phyloP scores from a whole-genome alignment of 768 basidiomycete species.

The Trametes meyenii region DNA sequence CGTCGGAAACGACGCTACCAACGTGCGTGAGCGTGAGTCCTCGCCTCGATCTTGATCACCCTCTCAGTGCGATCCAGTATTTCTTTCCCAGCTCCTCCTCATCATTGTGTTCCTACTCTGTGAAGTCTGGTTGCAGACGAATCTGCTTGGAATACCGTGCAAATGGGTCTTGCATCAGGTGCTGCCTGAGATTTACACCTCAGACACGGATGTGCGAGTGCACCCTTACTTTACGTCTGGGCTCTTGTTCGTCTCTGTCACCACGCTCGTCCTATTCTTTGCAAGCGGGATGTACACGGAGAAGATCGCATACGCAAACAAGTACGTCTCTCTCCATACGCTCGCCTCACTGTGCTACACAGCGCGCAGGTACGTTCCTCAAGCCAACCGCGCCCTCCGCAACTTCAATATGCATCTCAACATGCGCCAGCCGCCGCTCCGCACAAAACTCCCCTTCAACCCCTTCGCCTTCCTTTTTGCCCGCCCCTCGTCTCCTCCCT shows the following conservation, averaged over 20 bases:
- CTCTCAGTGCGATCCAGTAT: slow-evolving; percentile 50
- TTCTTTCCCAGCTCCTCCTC: slow-evolving; percentile 68
- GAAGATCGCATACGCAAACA: slow-evolving; percentile 95
- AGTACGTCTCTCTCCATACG: slow-evolving; percentile 56
- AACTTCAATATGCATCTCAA: slow-evolving; percentile 98
- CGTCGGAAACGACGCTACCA: slow-evolving; percentile 83
- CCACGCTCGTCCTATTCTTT: slow-evolving; percentile 92
- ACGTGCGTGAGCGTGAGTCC: slow-evolving; percentile 48
- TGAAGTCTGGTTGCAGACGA: slow-evolving; percentile 73
- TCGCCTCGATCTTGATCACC: background rate
- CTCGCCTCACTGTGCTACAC: slow-evolving; percentile 1
- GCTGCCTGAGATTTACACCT: slow-evolving; percentile 54
- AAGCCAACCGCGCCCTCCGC: slow-evolving; percentile 89
- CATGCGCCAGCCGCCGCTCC: slow-evolving; percentile 78
- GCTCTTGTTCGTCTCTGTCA: slow-evolving; percentile 83
- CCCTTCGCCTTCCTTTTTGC: slow-evolving; percentile 61
- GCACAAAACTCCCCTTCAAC: slow-evolving; percentile 58
- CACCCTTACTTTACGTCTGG: slow-evolving; percentile 81
- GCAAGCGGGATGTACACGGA: slow-evolving; percentile 96
- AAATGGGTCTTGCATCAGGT: slow-evolving; percentile 49
- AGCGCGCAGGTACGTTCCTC: slow-evolving; percentile 85
- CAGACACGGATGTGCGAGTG: slow-evolving; percentile 46
- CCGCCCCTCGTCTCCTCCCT: slow-evolving; percentile 27
- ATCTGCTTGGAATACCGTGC: slow-evolving; percentile 68
- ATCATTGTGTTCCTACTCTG: slow-evolving; percentile 72